These are phyloP conservation scores for Lachancea lanzarotensis DNA, from an alignment of 805 yeast genomes.

Conservation along the genomic window DNA sequence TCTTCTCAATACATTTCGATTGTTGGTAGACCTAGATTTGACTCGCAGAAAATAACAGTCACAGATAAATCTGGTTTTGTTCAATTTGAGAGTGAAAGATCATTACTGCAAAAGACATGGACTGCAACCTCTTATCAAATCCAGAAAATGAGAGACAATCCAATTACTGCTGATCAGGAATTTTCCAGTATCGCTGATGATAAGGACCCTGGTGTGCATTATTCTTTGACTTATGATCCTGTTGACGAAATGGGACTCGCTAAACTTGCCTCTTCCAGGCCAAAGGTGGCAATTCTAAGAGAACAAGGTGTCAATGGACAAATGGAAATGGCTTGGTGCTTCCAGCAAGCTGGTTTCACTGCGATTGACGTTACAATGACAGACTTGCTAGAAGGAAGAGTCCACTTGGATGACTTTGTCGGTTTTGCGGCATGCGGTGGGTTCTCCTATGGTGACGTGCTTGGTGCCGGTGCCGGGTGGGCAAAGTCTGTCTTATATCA, in stretches of 20 bases:
- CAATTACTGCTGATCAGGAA: slow-evolving; percentile 84
- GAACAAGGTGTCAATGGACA: slow-evolving; percentile 99
- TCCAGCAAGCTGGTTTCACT: slow-evolving; percentile 90
- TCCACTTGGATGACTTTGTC: slow-evolving; percentile 68
- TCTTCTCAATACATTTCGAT: slow-evolving; percentile 46
- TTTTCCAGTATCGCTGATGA: slow-evolving; percentile 68
- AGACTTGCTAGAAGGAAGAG: slow-evolving; percentile 71
- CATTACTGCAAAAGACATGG: slow-evolving; percentile 77
- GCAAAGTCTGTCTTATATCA: slow-evolving; percentile 92
- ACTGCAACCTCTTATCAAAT: slow-evolving; percentile 79
- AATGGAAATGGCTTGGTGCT: slow-evolving; percentile 97
- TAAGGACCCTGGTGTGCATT: slow-evolving; percentile 82
- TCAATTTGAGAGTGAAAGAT: slow-evolving; percentile 53
- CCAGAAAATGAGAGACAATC: slow-evolving; percentile 92
- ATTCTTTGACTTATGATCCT: slow-evolving; percentile 67
- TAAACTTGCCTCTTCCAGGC: slow-evolving; percentile 35
- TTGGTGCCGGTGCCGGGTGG: slow-evolving; percentile 99
- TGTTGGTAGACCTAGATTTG: slow-evolving; percentile 64
- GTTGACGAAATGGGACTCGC: slow-evolving; percentile 41
- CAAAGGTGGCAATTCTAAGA: slow-evolving; percentile 91
- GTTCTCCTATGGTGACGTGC: slow-evolving; percentile 95
- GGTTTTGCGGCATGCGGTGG: slow-evolving; percentile 99
- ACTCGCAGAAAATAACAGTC: slow-evolving; percentile 43
- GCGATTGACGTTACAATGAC: slow-evolving; percentile 96
- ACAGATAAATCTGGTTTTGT: slow-evolving; percentile 33